These are phyloP conservation scores for Hyphopichia khmerensis DNA, from an alignment of 1,139 yeast genomes.

Conservation along the genomic window DNA sequence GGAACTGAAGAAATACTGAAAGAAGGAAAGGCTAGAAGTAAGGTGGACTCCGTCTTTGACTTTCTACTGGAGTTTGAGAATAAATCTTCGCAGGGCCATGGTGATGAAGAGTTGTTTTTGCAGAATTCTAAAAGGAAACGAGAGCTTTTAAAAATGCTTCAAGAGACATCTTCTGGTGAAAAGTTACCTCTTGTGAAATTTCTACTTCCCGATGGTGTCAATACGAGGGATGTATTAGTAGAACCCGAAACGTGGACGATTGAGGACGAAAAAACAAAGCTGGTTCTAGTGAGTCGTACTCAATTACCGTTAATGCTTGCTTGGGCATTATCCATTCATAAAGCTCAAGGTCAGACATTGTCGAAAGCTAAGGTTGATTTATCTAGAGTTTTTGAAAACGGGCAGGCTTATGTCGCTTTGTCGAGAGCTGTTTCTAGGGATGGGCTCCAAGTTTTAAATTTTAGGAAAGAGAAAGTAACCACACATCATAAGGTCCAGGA, in stretches of 20 bases:
- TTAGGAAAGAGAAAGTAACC: conserved; percentile 53
- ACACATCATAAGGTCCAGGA: conserved; percentile 63
- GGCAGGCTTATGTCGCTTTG: conserved; percentile 93
- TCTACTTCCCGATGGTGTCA: conserved; percentile 60
- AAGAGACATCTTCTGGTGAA: conserved; percentile 24
- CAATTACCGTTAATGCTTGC: conserved; percentile 88
- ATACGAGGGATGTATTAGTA: conserved; percentile 61
- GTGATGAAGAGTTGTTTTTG: conserved; percentile 9
- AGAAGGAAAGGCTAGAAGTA: not conserved
- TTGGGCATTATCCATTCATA: conserved; percentile 95
- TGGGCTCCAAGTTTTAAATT: conserved; percentile 77
- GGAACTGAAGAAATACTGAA: conserved; percentile 6
- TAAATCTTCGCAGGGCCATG: not conserved
- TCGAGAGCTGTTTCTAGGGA: conserved; percentile 80
- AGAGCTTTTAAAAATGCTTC: conserved; percentile 15
- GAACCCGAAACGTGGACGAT: conserved; percentile 46
- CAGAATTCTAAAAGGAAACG: conserved; percentile 19
- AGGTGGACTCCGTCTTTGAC: conserved; percentile 1
- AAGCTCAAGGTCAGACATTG: conserved; percentile 94
- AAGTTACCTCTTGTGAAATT: conserved; percentile 77
- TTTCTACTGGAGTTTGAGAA: conserved; percentile 1
- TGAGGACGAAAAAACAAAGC: conserved; percentile 34
- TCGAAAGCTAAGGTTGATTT: conserved; percentile 82
- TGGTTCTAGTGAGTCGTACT: conserved; percentile 28
- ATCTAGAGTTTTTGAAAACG: conserved; percentile 76